Conservation (phyloP, 129 eudicot species). For the Centella asiatica region DNA sequence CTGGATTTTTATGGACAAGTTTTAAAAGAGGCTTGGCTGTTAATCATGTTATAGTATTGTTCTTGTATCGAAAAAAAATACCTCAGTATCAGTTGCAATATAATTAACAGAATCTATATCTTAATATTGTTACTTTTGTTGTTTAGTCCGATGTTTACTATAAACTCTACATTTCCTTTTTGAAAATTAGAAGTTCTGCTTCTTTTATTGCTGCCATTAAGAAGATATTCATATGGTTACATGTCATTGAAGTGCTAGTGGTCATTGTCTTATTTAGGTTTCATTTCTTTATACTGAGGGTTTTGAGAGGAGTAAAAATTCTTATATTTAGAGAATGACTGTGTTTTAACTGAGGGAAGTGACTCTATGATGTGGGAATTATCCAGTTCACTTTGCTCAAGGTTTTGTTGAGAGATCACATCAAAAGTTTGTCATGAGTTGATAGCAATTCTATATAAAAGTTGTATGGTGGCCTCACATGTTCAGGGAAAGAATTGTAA, state of each 20-base stretch:
- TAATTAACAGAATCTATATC: not conserved
- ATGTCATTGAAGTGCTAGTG: not conserved
- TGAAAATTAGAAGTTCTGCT: not conserved
- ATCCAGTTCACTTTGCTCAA: not conserved
- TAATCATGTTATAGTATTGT: slow-evolving; percentile 18
- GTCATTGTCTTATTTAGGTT: not conserved
- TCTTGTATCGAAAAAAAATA: slow-evolving; percentile 18
- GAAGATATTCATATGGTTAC: not conserved
- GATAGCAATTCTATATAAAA: not conserved
- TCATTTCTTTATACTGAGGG: not conserved
- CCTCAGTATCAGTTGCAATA: not conserved
- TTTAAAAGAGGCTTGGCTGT: slow-evolving; percentile 12
- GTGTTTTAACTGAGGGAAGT: not conserved
- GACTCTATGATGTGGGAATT: not conserved
- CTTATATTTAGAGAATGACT: too few species aligned
- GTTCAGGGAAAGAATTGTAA: not conserved
- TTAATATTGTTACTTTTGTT: not conserved
- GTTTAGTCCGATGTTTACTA: not conserved
- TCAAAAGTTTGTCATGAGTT: not conserved
- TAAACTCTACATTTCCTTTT: not conserved
- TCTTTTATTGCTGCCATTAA: not conserved
- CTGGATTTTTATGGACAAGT: slow-evolving; percentile 5
- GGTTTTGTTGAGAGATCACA: not conserved
- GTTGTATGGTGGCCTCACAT: not conserved
- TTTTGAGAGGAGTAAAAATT: not conserved